Conservation (phyloP, 2,329 filamentous ascomycete species). For the Pyrenophora graminea region DNA sequence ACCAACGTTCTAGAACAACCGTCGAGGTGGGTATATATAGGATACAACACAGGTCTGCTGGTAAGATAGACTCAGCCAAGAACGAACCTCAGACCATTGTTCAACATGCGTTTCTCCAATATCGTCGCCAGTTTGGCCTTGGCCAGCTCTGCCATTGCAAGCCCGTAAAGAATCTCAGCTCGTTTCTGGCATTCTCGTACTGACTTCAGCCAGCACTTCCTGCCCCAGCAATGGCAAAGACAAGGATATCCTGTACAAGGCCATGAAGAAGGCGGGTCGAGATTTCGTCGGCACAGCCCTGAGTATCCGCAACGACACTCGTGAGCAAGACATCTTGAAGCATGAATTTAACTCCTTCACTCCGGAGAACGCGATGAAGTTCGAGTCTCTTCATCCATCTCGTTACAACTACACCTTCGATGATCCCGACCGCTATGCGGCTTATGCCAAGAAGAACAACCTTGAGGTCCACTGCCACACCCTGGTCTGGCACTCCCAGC, state of each 20-base stretch:
- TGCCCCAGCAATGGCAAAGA: conserved; percentile 3
- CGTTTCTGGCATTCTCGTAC: not conserved
- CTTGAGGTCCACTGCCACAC: conserved; percentile 47
- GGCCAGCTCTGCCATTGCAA: conserved; percentile 27
- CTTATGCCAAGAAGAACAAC: conserved; percentile 43
- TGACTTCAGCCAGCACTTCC: conserved; percentile 2
- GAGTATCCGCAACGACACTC: conserved; percentile 31
- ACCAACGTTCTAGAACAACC: conserved; percentile 27
- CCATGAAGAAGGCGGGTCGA: conserved; percentile 27
- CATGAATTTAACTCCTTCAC: conserved; percentile 40
- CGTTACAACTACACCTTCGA: conserved; percentile 47
- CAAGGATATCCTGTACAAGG: conserved; percentile 31
- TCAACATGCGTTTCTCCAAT: conserved; percentile 35
- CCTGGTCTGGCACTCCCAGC: conserved; percentile 50
- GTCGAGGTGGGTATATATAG: conserved; percentile 21
- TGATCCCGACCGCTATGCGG: conserved; percentile 42
- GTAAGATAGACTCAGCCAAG: conserved; percentile 6
- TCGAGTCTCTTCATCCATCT: conserved; percentile 45
- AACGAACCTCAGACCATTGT: conserved; percentile 1
- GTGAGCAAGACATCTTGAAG: conserved; percentile 30
- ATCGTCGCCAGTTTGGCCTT: conserved; percentile 30
- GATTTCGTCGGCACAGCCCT: conserved; percentile 34
- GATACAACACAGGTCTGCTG: not conserved
- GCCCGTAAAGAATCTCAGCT: conserved; percentile 10
- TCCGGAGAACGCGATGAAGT: conserved; percentile 36